Percentiles rank a stretch among this genome's conserved stretches.
These are phyloP conservation scores for Oryza coarctata DNA, from an alignment of 176 grass and related monocot genomes.

Conservation along the genomic window DNA sequence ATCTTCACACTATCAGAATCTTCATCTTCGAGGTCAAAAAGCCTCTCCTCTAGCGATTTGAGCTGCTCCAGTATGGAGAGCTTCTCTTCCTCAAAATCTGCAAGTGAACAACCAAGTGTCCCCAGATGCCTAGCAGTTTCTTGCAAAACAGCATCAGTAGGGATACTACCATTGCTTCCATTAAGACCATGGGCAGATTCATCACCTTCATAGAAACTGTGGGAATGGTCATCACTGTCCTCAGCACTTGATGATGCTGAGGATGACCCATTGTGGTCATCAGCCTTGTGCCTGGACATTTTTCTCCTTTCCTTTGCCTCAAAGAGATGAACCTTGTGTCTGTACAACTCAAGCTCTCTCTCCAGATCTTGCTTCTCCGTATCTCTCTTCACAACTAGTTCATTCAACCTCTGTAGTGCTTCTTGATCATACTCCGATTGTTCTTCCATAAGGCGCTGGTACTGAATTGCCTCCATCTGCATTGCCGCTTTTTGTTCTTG, in stretches of 20 bases:
- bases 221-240: slow-evolving; percentile 66
- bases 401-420: slow-evolving; percentile 87
- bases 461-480: slow-evolving; percentile 99
- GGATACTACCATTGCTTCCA: slow-evolving; percentile 54
- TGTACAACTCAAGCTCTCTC: slow-evolving; percentile 65
- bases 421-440: slow-evolving; percentile 98
- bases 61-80: slow-evolving; percentile 90
- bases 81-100: slow-evolving; percentile 90
- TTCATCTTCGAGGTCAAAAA: slow-evolving; percentile 75
- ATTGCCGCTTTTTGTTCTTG: slow-evolving; percentile 99
- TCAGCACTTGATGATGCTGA: slow-evolving; percentile 86
- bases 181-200: slow-evolving; percentile 62
- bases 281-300: slow-evolving; percentile 48
- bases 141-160: slow-evolving; percentile 65
- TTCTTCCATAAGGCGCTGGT: slow-evolving; percentile 97
- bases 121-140: slow-evolving; percentile 57
- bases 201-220: slow-evolving; percentile 61
- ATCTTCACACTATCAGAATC: slow-evolving; percentile 48
- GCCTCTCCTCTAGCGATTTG: slow-evolving; percentile 73
- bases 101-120: slow-evolving; percentile 59
- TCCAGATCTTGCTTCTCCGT: slow-evolving; percentile 93
- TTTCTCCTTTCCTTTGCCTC: slow-evolving; percentile 66
- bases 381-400: slow-evolving; percentile 82
- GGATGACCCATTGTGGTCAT: slow-evolving; percentile 60
- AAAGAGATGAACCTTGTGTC: slow-evolving; percentile 66